Evolutionary conservation across 208 protist genomes (phyloP).

Genomic region (Dictyostelium gargantuum): DNA sequence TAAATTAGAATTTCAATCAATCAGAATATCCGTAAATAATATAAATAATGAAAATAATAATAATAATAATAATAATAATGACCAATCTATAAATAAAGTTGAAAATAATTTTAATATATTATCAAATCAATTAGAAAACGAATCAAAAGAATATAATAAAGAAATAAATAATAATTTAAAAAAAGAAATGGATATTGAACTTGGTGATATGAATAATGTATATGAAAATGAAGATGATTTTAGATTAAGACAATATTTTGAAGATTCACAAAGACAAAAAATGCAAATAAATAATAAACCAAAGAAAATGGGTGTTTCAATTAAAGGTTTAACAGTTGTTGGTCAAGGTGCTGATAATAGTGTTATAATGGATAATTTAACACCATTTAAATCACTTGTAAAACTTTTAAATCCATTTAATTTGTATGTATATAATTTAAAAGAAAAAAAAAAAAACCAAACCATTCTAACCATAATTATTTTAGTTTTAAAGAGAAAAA

Average conservation of each 20-base stretch:
- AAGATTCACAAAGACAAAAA: conserved; percentile 21
- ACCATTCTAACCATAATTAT: too few species aligned
- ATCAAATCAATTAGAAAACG: neutral
- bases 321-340: conserved; percentile 48
- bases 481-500: neutral
- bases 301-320: conserved; percentile 35
- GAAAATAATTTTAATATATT: neutral
- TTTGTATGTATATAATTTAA: too few species aligned
- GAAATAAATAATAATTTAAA: neutral
- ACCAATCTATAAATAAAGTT: neutral
- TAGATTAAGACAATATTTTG: conserved; percentile 56
- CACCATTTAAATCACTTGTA: neutral
- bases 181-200: neutral
- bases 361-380: neutral
- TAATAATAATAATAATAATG: neutral
- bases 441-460: too few species aligned
- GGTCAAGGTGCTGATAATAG: conserved; percentile 40
- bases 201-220: neutral
- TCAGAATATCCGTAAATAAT: neutral
- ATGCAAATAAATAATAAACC: neutral
- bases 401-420: conserved; percentile 14
- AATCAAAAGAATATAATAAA: neutral
- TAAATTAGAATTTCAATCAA: neutral
- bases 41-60: neutral
- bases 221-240: conserved; percentile 46